Percentiles rank a stretch among this genome's conserved stretches.
Evolutionary conservation across 2,329 filamentous ascomycete genomes (phyloP).

Genomic region (Aureobasidium mangrovei): DNA sequence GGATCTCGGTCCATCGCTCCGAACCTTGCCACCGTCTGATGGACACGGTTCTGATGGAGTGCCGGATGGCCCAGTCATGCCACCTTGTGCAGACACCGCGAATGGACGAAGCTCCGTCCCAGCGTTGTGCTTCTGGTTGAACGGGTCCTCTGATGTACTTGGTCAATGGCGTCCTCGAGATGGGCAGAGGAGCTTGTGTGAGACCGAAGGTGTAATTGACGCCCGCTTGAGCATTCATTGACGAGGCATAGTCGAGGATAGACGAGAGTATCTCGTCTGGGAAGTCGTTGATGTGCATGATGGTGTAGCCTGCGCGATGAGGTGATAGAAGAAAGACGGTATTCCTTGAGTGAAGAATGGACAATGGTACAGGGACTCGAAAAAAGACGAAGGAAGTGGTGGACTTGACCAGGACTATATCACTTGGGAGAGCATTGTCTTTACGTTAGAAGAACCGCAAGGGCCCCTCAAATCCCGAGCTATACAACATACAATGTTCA

Average conservation of each 20-base stretch:
- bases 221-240: slow-evolving; percentile 39
- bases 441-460: slow-evolving; percentile 10
- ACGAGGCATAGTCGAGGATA: slow-evolving; percentile 42
- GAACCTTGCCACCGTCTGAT: slow-evolving; percentile 45
- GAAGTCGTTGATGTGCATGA: slow-evolving; percentile 38
- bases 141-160: slow-evolving; percentile 45
- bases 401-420: slow-evolving; percentile 7
- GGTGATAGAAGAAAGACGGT: neutral
- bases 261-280: slow-evolving; percentile 44
- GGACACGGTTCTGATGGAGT: slow-evolving; percentile 43
- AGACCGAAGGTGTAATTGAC: slow-evolving; percentile 46
- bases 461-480: neutral
- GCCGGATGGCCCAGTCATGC: slow-evolving; percentile 46
- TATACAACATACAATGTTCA: neutral
- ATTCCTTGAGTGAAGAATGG: neutral
- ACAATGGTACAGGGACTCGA: neutral
- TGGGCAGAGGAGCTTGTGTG: slow-evolving; percentile 39
- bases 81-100: slow-evolving; percentile 42
- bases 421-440: slow-evolving; percentile 8
- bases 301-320: neutral
- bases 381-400: neutral
- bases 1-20: slow-evolving; percentile 44
- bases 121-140: slow-evolving; percentile 42
- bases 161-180: slow-evolving; percentile 37
- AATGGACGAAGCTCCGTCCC: slow-evolving; percentile 42